Evolutionary conservation across 805 yeast species (phyloP), one percentile per base, ranked within the genome.

Genomic region (Hanseniaspora vineae): DNA sequence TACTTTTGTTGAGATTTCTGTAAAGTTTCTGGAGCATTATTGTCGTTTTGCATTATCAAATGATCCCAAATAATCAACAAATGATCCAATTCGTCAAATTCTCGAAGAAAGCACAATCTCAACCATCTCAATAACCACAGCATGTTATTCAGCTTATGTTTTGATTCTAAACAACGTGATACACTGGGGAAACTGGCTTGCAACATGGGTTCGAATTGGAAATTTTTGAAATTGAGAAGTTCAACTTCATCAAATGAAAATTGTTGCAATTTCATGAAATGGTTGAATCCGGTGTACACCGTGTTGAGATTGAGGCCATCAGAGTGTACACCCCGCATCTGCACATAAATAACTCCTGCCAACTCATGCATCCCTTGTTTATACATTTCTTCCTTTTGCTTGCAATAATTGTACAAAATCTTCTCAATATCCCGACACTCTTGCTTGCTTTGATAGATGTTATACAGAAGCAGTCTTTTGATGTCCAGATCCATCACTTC

Each of bases 51-150:
- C 13, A 60, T 48, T 9, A 59, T 51, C 4, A 52, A 52, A 50
- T 58, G 64, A 49, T 61, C 65, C 66, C 66, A 62, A 13, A 62
- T 50, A 13, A 53, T 51, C n/a, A 54, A 45, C 1, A 54, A 56
- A 23, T 56, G 48, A 4, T 39, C 23, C 10, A 54, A 55, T 31
- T 46, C 44, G 11, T 60, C 58, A 33, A 62, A 46, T 45, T 62
- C 66, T 46, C 66, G 55, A 31, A 61, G 39, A 17, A 62, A 56
- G 6, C 61, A 45, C 39, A 62, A 49, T 42, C 66, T 50, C 17
- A 60, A 58, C 66, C 66, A 62, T 37, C 66, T 51, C 37, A 62
- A 52, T n/a, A 62, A 50, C 66, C 66, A 62, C 19, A 62, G 53
- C 33, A 60, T 43, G 43, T 58, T 58, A 6, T 53, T 46, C 42